Conservation (phyloP, 345 rosid species). For the Eucalyptus virginea region DNA sequence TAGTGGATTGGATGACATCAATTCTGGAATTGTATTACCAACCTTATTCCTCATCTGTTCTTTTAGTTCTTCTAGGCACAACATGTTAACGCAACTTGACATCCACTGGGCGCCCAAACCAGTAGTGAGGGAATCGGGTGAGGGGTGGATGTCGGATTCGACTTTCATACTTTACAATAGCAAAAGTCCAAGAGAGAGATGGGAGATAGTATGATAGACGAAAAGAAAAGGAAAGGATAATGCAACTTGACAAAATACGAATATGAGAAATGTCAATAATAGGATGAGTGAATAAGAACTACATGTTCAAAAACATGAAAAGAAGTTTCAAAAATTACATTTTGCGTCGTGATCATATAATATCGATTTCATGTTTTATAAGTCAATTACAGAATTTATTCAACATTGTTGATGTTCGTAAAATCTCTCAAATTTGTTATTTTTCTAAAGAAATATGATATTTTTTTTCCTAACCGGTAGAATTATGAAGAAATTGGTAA, state of each 20-base stretch:
- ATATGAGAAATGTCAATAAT: background rate
- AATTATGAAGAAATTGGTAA: background rate
- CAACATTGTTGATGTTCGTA: background rate
- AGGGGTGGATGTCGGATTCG: background rate
- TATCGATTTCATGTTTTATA: background rate
- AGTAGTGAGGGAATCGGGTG: background rate
- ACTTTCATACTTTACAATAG: accelerated
- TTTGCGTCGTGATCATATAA: background rate
- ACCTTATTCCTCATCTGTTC: background rate
- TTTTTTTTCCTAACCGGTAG: background rate
- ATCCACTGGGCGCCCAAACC: background rate
- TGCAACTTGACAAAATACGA: background rate
- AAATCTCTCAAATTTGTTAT: background rate
- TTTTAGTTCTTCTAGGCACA: background rate
- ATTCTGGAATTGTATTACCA: background rate
- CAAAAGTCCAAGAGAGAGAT: background rate
- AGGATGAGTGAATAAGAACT: too few relatives aligned
- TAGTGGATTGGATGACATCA: background rate
- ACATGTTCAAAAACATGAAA: too few relatives aligned
- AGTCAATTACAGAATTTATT: too few relatives aligned
- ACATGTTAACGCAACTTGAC: background rate
- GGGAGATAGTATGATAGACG: background rate
- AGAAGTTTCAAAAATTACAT: background rate
- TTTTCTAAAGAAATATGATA: background rate
- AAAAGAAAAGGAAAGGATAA: too few relatives aligned